Percentiles rank a stretch among this genome's conserved stretches.
Conservation (phyloP, 345 rosid species). For the Viola odorata region DNA sequence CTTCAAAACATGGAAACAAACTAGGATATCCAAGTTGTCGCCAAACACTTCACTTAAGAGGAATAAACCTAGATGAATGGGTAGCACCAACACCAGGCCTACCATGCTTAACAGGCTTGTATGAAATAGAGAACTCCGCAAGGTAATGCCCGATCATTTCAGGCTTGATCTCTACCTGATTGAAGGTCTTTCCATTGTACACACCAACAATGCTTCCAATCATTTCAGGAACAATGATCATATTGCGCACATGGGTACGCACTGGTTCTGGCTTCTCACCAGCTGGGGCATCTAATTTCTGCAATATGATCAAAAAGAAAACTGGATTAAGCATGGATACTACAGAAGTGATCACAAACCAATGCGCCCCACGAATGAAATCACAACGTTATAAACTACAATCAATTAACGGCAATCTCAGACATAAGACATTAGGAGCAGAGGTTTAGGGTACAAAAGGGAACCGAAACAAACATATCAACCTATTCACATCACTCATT, state of each 20-base stretch:
- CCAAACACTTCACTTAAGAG: conserved; percentile 57
- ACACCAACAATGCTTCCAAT: conserved; percentile 91
- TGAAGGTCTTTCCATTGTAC: conserved; percentile 92
- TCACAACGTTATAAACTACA: too few species aligned
- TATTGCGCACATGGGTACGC: conserved; percentile 79
- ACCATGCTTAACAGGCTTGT: conserved; percentile 90
- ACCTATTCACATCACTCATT: too few species aligned
- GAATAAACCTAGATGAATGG: conserved; percentile 95
- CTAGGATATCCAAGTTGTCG: background rate
- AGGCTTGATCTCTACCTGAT: conserved; percentile 93
- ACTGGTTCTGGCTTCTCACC: conserved; percentile 98
- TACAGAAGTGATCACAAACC: background rate
- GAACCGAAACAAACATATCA: too few species aligned
- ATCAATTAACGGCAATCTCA: too few species aligned
- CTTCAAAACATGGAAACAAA: background rate
- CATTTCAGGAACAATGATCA: conserved; percentile 97
- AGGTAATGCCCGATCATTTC: conserved; percentile 62
- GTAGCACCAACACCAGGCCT: conserved; percentile 98
- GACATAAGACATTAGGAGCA: too few species aligned
- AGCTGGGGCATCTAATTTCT: conserved; percentile 94
- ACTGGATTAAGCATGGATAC: background rate
- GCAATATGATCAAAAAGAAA: conserved; percentile 8
- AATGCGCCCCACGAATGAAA: too few species aligned
- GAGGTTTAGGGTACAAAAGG: too few species aligned
- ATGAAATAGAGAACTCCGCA: conserved; percentile 29